Conservation (phyloP, 306 rosid genomes). For the Glycine soja region DNA sequence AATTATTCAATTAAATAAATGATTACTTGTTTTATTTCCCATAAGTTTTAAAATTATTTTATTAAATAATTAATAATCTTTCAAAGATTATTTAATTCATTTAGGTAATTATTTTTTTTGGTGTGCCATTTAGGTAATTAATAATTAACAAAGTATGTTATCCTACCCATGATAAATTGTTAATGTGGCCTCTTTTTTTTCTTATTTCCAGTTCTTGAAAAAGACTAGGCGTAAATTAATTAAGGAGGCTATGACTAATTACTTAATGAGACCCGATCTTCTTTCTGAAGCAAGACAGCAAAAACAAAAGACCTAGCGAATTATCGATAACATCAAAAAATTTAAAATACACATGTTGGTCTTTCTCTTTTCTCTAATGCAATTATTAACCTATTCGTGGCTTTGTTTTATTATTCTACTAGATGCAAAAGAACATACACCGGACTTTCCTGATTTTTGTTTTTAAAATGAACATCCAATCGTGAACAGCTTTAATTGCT, state of each 20-base stretch:
- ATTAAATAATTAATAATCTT: neutral
- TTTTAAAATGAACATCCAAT: conserved; percentile 3
- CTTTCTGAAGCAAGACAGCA: neutral
- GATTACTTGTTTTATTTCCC: neutral
- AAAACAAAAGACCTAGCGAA: neutral
- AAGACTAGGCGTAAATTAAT: neutral
- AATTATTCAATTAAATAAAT: neutral
- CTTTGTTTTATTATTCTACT: neutral
- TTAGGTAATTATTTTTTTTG: neutral
- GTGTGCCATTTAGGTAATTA: too few relatives aligned
- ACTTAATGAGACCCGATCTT: neutral
- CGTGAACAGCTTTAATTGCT: conserved; percentile 35
- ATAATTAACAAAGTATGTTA: neutral
- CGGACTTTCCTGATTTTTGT: neutral
- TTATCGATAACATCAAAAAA: neutral
- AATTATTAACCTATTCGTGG: neutral
- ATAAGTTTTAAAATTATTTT: neutral
- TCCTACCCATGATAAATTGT: neutral
- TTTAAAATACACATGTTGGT: neutral
- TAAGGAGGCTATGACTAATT: neutral
- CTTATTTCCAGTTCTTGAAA: neutral
- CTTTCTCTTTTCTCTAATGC: neutral
- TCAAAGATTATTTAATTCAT: neutral
- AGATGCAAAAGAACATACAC: neutral
- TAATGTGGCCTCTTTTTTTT: neutral